Percentiles rank a stretch among this genome's conserved stretches.
Conservation (phyloP, 1,139 yeast genomes). For the Suhomyces bokatorum region DNA sequence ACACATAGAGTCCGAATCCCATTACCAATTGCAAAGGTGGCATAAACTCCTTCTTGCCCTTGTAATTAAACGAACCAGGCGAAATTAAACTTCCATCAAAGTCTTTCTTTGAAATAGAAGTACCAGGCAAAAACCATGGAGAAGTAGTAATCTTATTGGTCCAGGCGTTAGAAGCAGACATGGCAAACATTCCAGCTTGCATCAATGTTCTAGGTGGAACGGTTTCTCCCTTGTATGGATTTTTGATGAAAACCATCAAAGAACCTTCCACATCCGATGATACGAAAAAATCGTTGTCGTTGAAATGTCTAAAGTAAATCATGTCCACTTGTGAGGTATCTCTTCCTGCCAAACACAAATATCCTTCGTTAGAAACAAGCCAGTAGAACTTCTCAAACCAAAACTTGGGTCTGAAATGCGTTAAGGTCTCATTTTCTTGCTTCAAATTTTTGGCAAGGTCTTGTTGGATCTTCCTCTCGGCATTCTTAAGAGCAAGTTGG, state of each 20-base stretch:
- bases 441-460: conserved; percentile 71
- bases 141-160: conserved; percentile 75
- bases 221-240: conserved; percentile 59
- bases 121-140: conserved; percentile 78
- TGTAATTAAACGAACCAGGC: conserved; percentile 61
- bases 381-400: conserved; percentile 96
- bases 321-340: conserved; percentile 84
- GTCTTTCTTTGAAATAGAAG: conserved; percentile 67
- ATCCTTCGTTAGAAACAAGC: conserved; percentile 90
- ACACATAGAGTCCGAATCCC: conserved; percentile 86
- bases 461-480: conserved; percentile 73
- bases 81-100: conserved; percentile 63
- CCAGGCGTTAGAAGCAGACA: conserved; percentile 90
- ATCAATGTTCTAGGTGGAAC: conserved; percentile 82
- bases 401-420: conserved; percentile 66
- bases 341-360: conserved; percentile 81
- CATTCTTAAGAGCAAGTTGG: conserved; percentile 75
- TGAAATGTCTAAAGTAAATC: conserved; percentile 75
- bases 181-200: conserved; percentile 86
- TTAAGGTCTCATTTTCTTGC: conserved; percentile 62
- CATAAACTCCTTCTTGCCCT: conserved; percentile 58
- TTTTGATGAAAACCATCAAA: conserved; percentile 74
- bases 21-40: conserved; percentile 85
- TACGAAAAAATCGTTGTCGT: conserved; percentile 70
- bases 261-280: conserved; percentile 76